phyloP scores from a whole-genome alignment of 441 rosid genomes.

The Adansonia grandidieri region DNA sequence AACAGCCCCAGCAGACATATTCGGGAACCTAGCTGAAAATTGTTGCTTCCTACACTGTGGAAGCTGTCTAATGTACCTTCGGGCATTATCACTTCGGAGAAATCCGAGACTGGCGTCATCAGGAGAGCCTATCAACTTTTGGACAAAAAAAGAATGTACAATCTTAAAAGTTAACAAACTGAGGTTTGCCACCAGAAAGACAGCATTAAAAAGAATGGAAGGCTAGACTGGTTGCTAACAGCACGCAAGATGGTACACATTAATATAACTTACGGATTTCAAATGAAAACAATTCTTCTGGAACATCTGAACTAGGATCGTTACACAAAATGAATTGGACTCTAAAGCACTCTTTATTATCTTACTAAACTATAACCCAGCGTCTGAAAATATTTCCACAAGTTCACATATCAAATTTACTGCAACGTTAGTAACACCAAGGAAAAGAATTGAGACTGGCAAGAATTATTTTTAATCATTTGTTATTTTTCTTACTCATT shows the following conservation, averaged over 20 bases:
- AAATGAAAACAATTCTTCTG: background rate
- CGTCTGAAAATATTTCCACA: background rate
- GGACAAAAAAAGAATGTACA: constrained; percentile 20
- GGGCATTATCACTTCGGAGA: constrained; percentile 71
- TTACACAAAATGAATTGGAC: background rate
- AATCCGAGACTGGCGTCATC: constrained; percentile 71
- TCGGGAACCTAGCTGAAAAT: constrained; percentile 60
- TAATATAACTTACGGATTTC: background rate
- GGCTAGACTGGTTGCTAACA: background rate
- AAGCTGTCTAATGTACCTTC: constrained; percentile 67
- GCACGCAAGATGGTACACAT: background rate
- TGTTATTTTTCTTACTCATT: background rate
- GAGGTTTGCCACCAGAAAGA: background rate
- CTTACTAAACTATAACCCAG: background rate
- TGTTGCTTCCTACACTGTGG: constrained; percentile 64
- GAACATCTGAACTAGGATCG: background rate
- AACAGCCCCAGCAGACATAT: constrained; percentile 49
- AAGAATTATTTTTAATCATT: background rate
- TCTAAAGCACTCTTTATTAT: background rate
- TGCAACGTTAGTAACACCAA: background rate
- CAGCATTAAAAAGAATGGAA: background rate
- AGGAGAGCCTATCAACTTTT: constrained; percentile 75
- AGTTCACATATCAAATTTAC: background rate
- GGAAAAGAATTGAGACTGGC: background rate
- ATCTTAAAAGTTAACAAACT: background rate